These are phyloP conservation scores for Cyberlindnera meyerae DNA, from an alignment of 805 yeast genomes.

Conservation along the genomic window DNA sequence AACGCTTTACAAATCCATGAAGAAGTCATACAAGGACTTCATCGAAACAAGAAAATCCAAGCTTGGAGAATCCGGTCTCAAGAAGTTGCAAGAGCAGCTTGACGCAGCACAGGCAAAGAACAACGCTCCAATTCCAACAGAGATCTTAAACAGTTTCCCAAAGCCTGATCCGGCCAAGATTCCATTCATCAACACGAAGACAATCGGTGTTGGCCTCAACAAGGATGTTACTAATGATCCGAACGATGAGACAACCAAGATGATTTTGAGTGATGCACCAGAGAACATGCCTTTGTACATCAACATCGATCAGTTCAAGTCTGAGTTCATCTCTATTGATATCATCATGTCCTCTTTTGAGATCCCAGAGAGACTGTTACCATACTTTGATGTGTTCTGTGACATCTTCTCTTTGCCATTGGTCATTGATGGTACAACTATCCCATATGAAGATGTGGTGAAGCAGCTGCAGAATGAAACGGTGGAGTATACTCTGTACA, in stretches of 20 bases:
- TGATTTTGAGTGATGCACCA: constrained; percentile 32
- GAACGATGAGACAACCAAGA: constrained; percentile 24
- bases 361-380: constrained; percentile 49
- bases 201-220: constrained; percentile 56
- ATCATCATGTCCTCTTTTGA: constrained; percentile 52
- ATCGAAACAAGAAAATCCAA: constrained; percentile 43
- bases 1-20: constrained; percentile 46
- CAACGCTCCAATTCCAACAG: constrained; percentile 72
- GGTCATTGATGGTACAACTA: constrained; percentile 49
- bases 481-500: constrained; percentile 49
- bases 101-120: constrained; percentile 62
- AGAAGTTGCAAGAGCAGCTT: constrained; percentile 44
- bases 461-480: constrained; percentile 69
- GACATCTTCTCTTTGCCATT: constrained; percentile 74
- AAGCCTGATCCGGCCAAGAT: constrained; percentile 74
- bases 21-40: constrained; percentile 45
- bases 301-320: constrained; percentile 74
- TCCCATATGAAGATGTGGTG: constrained; percentile 75
- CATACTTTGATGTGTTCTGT: constrained; percentile 59
- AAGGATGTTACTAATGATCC: constrained; percentile 31
- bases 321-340: constrained; percentile 72
- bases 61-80: constrained; percentile 59
- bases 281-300: constrained; percentile 57
- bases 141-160: constrained; percentile 54
- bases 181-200: constrained; percentile 60